phyloP scores from a whole-genome alignment of 441 rosid genomes.

The Adansonia grandidieri region DNA sequence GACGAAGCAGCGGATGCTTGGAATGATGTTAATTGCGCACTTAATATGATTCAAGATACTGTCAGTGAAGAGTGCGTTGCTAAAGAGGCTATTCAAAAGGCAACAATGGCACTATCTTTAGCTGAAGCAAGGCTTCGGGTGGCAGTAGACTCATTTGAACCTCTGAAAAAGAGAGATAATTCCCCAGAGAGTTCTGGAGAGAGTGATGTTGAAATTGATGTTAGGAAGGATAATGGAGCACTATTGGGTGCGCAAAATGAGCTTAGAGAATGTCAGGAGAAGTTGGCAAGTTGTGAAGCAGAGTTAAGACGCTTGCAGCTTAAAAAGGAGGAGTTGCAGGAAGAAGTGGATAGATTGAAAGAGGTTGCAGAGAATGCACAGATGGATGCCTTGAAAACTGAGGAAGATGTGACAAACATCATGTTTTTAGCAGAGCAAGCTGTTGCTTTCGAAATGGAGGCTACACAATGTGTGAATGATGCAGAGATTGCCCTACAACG shows the following conservation, averaged over 20 bases:
- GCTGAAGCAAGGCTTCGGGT: conserved; percentile 64
- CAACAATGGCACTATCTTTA: conserved; percentile 78
- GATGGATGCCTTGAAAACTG: conserved; percentile 76
- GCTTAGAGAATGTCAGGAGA: conserved; percentile 57
- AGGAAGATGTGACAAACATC: conserved; percentile 86
- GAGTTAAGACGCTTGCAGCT: conserved; percentile 57
- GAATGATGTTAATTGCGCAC: conserved; percentile 60
- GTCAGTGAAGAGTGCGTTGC: conserved; percentile 68
- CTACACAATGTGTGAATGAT: conserved; percentile 67
- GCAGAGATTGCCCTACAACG: conserved; percentile 82
- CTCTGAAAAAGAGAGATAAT: not conserved
- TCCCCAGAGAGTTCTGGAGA: not conserved
- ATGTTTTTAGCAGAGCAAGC: conserved; percentile 98
- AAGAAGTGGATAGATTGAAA: conserved; percentile 71
- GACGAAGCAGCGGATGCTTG: conserved; percentile 75
- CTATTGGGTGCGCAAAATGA: conserved; percentile 66
- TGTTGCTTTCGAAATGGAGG: conserved; percentile 91
- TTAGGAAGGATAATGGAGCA: conserved; percentile 41
- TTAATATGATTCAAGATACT: conserved; percentile 58
- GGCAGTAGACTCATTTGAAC: conserved; percentile 2
- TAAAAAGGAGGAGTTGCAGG: conserved; percentile 73
- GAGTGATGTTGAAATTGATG: not conserved
- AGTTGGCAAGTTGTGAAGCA: conserved; percentile 59
- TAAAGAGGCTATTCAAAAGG: conserved; percentile 77
- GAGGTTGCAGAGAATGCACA: conserved; percentile 72